These are phyloP conservation scores for Diutina sp. DNA, from an alignment of 1,139 yeast genomes.

Conservation along the genomic window DNA sequence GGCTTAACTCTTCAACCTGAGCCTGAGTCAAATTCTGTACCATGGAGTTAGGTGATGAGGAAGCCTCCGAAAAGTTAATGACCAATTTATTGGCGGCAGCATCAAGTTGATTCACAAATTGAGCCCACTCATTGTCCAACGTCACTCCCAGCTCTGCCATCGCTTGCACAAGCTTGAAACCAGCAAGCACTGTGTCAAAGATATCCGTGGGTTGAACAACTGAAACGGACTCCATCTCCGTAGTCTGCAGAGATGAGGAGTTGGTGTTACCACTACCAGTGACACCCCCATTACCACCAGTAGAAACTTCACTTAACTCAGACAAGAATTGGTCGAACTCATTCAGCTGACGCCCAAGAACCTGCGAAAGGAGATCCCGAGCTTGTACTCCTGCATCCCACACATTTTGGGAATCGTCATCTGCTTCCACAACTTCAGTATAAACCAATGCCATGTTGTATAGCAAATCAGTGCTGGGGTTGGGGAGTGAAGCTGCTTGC, in stretches of 20 bases:
- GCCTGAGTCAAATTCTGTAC: constrained; percentile 13
- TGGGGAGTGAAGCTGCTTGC: constrained; percentile 13
- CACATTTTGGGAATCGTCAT: constrained; percentile 7
- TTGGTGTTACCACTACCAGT: neutral
- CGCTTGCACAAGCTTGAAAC: constrained; percentile 19
- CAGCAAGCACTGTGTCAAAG: constrained; percentile 21
- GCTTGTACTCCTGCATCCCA: constrained; percentile 11
- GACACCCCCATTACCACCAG: constrained; percentile 1
- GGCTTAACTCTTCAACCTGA: constrained; percentile 14
- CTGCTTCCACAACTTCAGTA: constrained; percentile 31
- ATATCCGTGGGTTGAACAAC: constrained; percentile 11
- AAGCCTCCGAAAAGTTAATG: constrained; percentile 11
- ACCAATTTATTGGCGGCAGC: constrained; percentile 12
- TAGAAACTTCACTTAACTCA: constrained; percentile 12
- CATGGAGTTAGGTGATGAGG: constrained; percentile 13
- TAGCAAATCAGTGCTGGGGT: constrained; percentile 4
- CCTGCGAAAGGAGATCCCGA: constrained; percentile 8
- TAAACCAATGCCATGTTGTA: constrained; percentile 36
- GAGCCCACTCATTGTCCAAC: constrained; percentile 4
- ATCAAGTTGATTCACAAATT: constrained; percentile 10
- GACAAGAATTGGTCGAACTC: constrained; percentile 16
- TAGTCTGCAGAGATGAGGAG: neutral
- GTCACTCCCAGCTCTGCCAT: constrained; percentile 5
- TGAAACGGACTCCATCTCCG: neutral
- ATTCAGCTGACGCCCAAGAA: constrained; percentile 8